A percentile compares a stretch with the other conserved stretches of the same genome.
These are phyloP conservation scores for Talaromyces atroroseus DNA, from an alignment of 2,329 filamentous ascomycete genomes.

Conservation along the genomic window DNA sequence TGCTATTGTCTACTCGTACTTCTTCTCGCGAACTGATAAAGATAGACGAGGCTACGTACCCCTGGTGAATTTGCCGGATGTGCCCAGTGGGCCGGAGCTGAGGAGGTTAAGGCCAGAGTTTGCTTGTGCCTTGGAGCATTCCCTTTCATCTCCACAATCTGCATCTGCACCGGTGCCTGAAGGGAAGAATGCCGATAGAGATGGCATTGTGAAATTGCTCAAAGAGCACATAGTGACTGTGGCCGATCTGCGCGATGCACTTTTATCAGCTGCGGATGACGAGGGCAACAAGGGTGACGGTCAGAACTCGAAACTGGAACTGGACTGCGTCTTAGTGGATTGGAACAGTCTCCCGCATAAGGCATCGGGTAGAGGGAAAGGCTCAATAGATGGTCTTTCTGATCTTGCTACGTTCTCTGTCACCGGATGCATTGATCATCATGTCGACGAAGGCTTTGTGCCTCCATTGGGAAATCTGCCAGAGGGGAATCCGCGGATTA, in stretches of 20 bases:
- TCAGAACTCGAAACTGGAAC: not conserved
- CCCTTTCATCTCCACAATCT: constrained; percentile 24
- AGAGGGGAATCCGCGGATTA: constrained; percentile 44
- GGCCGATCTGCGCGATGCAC: constrained; percentile 26
- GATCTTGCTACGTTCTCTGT: constrained; percentile 35
- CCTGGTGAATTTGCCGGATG: constrained; percentile 52
- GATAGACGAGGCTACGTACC: constrained; percentile 47
- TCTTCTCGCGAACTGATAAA: constrained; percentile 39
- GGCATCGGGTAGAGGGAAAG: constrained; percentile 43
- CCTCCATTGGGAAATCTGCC: constrained; percentile 32
- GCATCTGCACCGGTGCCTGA: not conserved
- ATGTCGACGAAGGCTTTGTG: constrained; percentile 53
- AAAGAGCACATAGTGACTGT: constrained; percentile 37
- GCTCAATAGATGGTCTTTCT: constrained; percentile 45
- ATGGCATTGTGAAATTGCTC: constrained; percentile 22
- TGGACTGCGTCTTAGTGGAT: constrained; percentile 31
- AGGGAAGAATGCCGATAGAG: constrained; percentile 4
- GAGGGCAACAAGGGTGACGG: constrained; percentile 11
- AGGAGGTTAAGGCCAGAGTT: constrained; percentile 54
- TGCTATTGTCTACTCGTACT: constrained; percentile 57
- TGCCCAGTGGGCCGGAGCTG: constrained; percentile 43
- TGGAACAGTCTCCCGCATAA: constrained; percentile 41
- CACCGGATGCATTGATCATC: constrained; percentile 57
- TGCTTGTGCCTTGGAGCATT: constrained; percentile 50
- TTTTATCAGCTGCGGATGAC: constrained; percentile 16